Evolutionary conservation across 345 rosid species (phyloP).

Genomic region (Populus alba): DNA sequence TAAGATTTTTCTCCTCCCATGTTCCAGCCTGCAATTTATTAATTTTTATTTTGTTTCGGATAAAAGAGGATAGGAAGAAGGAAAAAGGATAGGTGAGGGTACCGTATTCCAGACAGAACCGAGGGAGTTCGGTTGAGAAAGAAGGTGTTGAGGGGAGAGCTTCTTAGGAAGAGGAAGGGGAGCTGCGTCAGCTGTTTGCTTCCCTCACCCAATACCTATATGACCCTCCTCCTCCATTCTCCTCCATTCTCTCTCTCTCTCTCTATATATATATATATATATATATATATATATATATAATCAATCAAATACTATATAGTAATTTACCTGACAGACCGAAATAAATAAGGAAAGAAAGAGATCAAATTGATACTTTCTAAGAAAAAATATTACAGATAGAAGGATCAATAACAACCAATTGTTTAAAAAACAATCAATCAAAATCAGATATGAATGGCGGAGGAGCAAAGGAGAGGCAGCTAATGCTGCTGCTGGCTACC

Average conservation of each 20-base stretch:
- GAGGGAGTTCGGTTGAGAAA: conserved; percentile 32
- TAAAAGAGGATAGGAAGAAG: neutral
- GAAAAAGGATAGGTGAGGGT: neutral
- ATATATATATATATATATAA: no score
- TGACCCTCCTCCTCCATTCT: conserved; percentile 27
- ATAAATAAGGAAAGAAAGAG: neutral
- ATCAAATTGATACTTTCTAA: neutral
- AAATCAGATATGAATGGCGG: neutral
- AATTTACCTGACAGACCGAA: no score
- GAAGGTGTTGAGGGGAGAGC: conserved; percentile 44
- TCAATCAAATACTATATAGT: neutral
- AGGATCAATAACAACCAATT: neutral
- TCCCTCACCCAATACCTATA: conserved; percentile 92
- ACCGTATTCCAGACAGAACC: conserved; percentile 91
- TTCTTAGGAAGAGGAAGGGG: conserved; percentile 71
- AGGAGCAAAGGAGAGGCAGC: neutral
- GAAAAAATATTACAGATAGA: neutral
- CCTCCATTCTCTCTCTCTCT: conserved; percentile 1
- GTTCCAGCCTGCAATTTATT: conserved; percentile 68
- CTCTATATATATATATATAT: no score
- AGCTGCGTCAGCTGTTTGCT: conserved; percentile 63
- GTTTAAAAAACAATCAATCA: neutral
- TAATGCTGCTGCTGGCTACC: neutral
- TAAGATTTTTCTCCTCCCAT: conserved; percentile 93
- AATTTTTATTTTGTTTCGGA: no score